These are phyloP conservation scores for Gamarada debralockiae DNA, from an alignment of 495 filamentous ascomycete genomes.

Conservation along the genomic window DNA sequence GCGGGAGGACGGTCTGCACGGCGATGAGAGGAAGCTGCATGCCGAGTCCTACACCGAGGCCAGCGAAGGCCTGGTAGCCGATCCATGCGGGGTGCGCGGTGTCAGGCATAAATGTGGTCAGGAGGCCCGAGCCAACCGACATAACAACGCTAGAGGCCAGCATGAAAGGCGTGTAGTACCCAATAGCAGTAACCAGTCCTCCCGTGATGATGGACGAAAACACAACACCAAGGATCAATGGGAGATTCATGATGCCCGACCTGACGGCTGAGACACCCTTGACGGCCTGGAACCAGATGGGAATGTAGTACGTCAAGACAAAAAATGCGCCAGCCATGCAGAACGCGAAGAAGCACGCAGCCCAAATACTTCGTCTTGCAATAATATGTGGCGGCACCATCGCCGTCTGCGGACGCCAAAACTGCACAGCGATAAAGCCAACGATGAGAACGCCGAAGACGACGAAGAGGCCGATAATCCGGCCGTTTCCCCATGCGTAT, in stretches of 20 bases:
- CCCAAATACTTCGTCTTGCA: slow-evolving; percentile 58
- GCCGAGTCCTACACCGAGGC: slow-evolving; percentile 11
- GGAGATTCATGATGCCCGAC: slow-evolving; percentile 42
- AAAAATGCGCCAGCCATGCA: slow-evolving; percentile 55
- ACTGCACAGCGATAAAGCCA: slow-evolving; percentile 60
- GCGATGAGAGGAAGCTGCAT: slow-evolving; percentile 16
- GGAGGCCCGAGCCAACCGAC: slow-evolving; percentile 44
- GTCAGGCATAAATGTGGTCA: slow-evolving; percentile 10
- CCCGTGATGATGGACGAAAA: slow-evolving; percentile 31
- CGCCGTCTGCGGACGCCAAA: slow-evolving; percentile 61
- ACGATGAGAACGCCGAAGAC: slow-evolving; percentile 64
- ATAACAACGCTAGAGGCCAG: slow-evolving; percentile 23
- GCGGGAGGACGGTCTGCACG: slow-evolving; percentile 4
- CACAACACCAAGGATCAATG: slow-evolving; percentile 40
- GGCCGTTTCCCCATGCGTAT: slow-evolving; percentile 62
- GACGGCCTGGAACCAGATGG: slow-evolving; percentile 82
- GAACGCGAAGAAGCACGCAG: slow-evolving; percentile 46
- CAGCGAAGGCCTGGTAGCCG: slow-evolving; percentile 2
- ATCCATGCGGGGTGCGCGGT: slow-evolving; percentile 10
- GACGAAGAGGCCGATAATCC: slow-evolving; percentile 71
- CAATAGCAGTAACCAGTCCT: slow-evolving; percentile 27
- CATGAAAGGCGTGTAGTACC: slow-evolving; percentile 30
- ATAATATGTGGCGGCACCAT: slow-evolving; percentile 64
- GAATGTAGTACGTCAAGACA: slow-evolving; percentile 59
- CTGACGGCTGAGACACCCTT: slow-evolving; percentile 42